phyloP scores from a whole-genome alignment of 2,329 filamentous ascomycete species.

The Trichoderma sp. region DNA sequence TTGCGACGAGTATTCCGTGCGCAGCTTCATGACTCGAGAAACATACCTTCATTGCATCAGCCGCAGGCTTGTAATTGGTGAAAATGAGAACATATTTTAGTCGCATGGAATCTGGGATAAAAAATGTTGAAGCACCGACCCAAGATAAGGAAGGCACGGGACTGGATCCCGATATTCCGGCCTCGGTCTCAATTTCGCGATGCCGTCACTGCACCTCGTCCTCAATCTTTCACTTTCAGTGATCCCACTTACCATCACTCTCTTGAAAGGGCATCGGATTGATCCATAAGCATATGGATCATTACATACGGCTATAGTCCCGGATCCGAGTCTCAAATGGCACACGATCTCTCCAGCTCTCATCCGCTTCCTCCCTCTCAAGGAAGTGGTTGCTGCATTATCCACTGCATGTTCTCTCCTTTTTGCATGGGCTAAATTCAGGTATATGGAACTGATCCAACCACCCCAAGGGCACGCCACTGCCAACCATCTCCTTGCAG shows the following conservation, averaged over 20 bases:
- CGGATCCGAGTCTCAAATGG: neutral
- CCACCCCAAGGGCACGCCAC: neutral
- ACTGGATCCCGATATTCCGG: neutral
- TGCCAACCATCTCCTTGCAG: neutral
- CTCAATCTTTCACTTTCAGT: neutral
- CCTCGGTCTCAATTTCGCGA: neutral
- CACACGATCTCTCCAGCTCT: neutral
- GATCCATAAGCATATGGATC: neutral
- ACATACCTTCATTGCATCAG: neutral
- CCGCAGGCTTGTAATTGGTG: neutral
- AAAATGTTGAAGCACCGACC: neutral
- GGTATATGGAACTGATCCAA: neutral
- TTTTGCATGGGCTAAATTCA: neutral
- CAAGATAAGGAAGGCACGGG: neutral
- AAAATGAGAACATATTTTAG: neutral
- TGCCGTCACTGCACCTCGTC: neutral
- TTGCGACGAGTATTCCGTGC: slow-evolving; percentile 24
- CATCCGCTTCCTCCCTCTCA: neutral
- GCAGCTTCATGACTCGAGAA: neutral
- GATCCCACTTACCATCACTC: neutral
- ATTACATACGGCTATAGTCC: neutral
- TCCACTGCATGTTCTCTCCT: neutral
- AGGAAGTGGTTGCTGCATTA: neutral
- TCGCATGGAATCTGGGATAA: neutral
- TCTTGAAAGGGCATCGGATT: neutral